Base-by-base conservation (phyloP, 2,329 filamentous ascomycete genomes). In the Corinectria fuckeliana region DNA sequence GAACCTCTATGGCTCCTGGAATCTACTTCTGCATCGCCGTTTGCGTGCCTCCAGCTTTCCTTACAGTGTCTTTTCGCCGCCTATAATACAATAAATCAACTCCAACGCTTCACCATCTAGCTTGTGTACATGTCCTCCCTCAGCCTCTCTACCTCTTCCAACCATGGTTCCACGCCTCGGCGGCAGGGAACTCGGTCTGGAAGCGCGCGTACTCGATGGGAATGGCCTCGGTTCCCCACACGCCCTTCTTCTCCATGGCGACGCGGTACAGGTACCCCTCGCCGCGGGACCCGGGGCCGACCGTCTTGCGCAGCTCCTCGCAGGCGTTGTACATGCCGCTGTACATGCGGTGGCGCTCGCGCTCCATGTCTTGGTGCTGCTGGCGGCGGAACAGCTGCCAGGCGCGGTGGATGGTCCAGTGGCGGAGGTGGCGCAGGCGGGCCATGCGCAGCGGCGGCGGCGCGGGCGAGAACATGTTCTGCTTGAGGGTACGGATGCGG, bases 341-440 rank as follows among this genome's bases (percentile, higher is more conserved):
- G 79, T 93, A 93, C 81, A 88, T 84, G 60, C 91, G 83, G 79
- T 92, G 87, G 45, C 97, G 84, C 75, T 93, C 91, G 54, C 83
- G 79, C 73, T 91, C 84, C 50, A 87, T 83, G 32, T 81, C 78
- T 64, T 85, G 81, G 48, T 88, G 88, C 70, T 88, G 84, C 74
- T 91, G 85, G 68, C 88, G 85, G 70, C 89, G 88, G 78, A 90
- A 90, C 26, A 98, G 83, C 71, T 91, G 84, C 92, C 93, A 98
- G 20, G 94, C 94, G 69, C 95, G 93, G 82, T 98, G 93, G 77
- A 99, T 98, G 50, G 95, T 98, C 95, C 95, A 99, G 83, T 99
- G 95, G 45, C 95, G 91, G 65, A 99, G 88, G 77, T 88, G 86
- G 56, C 95, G 89, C 77, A 90, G 91, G 69, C 94, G 92, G 38